phyloP scores from a whole-genome alignment of 2,329 filamentous ascomycete genomes.

The Coniochaeta pulveracea region DNA sequence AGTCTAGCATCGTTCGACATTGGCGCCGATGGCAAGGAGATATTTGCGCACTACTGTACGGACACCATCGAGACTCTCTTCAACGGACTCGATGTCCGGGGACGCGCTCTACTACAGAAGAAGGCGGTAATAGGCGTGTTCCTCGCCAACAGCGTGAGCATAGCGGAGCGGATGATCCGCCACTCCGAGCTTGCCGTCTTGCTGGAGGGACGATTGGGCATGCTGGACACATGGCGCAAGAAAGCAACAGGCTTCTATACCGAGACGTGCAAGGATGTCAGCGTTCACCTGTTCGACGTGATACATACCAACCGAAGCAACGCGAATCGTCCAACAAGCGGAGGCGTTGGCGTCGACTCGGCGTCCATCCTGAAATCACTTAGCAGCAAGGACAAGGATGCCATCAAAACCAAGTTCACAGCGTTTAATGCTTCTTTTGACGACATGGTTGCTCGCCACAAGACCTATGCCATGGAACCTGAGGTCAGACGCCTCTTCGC shows the following conservation, averaged over 20 bases:
- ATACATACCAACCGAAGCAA: conserved; percentile 74
- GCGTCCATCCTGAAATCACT: conserved; percentile 74
- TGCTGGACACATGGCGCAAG: conserved; percentile 79
- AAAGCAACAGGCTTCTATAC: conserved; percentile 73
- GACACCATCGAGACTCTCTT: conserved; percentile 82
- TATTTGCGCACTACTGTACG: conserved; percentile 81
- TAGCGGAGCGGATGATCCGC: conserved; percentile 75
- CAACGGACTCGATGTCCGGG: conserved; percentile 62
- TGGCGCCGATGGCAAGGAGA: conserved; percentile 73
- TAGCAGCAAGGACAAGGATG: conserved; percentile 84
- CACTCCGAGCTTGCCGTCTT: conserved; percentile 68
- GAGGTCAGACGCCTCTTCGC: conserved; percentile 75
- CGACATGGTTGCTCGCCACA: conserved; percentile 74
- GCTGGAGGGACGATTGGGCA: conserved; percentile 51
- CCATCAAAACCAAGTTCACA: conserved; percentile 91
- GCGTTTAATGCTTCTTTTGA: conserved; percentile 87
- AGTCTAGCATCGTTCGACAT: conserved; percentile 75
- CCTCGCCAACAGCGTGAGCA: conserved; percentile 74
- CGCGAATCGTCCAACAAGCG: conserved; percentile 64
- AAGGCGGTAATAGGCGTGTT: conserved; percentile 80
- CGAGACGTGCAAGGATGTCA: conserved; percentile 80
- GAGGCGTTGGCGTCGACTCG: conserved; percentile 61
- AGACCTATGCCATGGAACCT: conserved; percentile 75
- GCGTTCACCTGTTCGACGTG: conserved; percentile 74
- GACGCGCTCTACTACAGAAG: conserved; percentile 59